These are phyloP conservation scores for Aspergillus melleus DNA, from an alignment of 2,329 filamentous ascomycete species.

Conservation along the genomic window DNA sequence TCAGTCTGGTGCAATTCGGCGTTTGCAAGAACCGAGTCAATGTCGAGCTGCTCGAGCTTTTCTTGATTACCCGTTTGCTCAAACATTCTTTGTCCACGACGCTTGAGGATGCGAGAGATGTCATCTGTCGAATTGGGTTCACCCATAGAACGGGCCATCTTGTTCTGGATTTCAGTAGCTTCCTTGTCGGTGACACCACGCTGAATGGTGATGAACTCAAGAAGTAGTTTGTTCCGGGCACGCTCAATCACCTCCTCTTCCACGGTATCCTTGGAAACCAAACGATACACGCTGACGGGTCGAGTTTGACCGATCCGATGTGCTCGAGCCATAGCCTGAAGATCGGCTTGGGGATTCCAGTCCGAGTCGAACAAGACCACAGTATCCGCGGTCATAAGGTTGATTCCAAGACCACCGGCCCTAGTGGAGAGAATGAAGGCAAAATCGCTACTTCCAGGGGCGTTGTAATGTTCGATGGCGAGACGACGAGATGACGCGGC, in stretches of 20 bases:
- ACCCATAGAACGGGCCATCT: conserved; percentile 64
- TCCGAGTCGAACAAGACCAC: conserved; percentile 93
- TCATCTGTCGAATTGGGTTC: conserved; percentile 91
- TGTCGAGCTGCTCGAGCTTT: conserved; percentile 94
- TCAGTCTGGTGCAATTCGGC: conserved; percentile 97
- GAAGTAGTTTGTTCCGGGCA: conserved; percentile 92
- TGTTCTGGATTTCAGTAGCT: conserved; percentile 77
- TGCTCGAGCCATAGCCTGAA: conserved; percentile 97
- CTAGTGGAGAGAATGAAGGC: conserved; percentile 94
- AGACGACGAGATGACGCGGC: conserved; percentile 82
- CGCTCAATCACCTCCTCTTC: conserved; percentile 97
- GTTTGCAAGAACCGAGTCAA: conserved; percentile 94
- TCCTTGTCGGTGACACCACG: conserved; percentile 94
- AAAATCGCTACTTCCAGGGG: conserved; percentile 93
- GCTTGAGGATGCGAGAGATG: conserved; percentile 94
- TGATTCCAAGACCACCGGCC: conserved; percentile 96
- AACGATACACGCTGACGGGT: conserved; percentile 91
- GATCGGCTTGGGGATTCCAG: conserved; percentile 98
- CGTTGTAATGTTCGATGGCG: conserved; percentile 98
- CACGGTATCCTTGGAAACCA: conserved; percentile 97
- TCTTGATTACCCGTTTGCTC: conserved; percentile 96
- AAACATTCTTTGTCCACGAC: conserved; percentile 98
- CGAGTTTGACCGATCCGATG: conserved; percentile 97
- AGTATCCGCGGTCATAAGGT: conserved; percentile 97
- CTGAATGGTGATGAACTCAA: conserved; percentile 97